phyloP scores from a whole-genome alignment of 1,284 basidiomycete genomes.

The Leccinum idahoense region DNA sequence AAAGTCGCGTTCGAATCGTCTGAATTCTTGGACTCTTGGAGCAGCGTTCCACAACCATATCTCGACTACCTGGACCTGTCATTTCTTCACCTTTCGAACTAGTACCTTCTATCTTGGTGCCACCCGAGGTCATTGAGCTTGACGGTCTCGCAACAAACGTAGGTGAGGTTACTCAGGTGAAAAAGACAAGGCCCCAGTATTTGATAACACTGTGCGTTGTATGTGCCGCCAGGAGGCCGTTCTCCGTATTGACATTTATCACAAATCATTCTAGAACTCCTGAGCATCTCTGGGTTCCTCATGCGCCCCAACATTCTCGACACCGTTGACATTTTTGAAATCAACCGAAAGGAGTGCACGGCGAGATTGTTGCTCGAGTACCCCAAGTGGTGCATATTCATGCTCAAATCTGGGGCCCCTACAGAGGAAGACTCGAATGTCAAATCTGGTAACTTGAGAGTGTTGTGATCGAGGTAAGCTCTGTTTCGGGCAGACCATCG shows the following conservation, averaged over 20 bases:
- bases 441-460: slow-evolving; percentile 79
- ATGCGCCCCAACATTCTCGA: slow-evolving; percentile 79
- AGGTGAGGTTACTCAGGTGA: slow-evolving; percentile 40
- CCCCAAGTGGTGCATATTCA: slow-evolving; percentile 70
- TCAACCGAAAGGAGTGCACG: slow-evolving; percentile 88
- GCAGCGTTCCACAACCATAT: slow-evolving; percentile 68
- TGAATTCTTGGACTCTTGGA: slow-evolving; percentile 52
- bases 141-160: slow-evolving; percentile 61
- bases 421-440: slow-evolving; percentile 45
- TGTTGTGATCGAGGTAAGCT: slow-evolving; percentile 69
- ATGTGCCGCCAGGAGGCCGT: not conserved
- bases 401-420: slow-evolving; percentile 55
- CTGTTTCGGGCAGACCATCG: not conserved
- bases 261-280: slow-evolving; percentile 73
- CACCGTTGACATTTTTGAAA: slow-evolving; percentile 84
- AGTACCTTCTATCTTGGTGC: slow-evolving; percentile 70
- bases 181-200: slow-evolving; percentile 75
- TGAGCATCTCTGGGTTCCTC: slow-evolving; percentile 73
- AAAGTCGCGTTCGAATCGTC: slow-evolving; percentile 44
- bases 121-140: slow-evolving; percentile 80
- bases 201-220: slow-evolving; percentile 68
- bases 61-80: slow-evolving; percentile 40
- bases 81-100: slow-evolving; percentile 58
- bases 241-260: slow-evolving; percentile 4
- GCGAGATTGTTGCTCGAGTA: slow-evolving; percentile 84